Evolutionary conservation across 2,329 filamentous ascomycete genomes (phyloP).

Genomic region (Drechslerella dactyloides): DNA sequence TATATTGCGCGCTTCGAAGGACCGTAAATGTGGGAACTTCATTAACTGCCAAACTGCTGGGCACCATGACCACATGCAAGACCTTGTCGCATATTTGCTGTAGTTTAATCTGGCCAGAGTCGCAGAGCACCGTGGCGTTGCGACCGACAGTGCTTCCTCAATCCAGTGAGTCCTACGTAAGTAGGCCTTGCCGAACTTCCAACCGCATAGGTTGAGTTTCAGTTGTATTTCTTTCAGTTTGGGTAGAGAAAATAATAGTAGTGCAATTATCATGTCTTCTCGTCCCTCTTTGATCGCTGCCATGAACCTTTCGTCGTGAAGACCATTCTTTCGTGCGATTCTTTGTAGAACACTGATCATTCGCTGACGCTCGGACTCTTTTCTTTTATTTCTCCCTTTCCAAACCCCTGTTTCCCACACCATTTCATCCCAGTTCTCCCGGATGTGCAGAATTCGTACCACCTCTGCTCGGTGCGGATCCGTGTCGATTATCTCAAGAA

Average conservation of each 20-base stretch:
- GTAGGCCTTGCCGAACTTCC: background rate
- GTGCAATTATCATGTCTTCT: conserved; percentile 30
- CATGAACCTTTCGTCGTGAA: conserved; percentile 21
- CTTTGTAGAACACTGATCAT: conserved; percentile 13
- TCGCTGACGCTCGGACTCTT: conserved; percentile 20
- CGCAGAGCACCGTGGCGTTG: conserved; percentile 12
- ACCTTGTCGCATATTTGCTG: conserved; percentile 9
- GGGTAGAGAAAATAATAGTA: conserved; percentile 29
- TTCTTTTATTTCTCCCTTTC: conserved; percentile 14
- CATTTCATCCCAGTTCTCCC: conserved; percentile 15
- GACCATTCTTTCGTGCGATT: conserved; percentile 7
- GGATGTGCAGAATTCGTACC: conserved; percentile 10
- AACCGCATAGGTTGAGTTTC: conserved; percentile 15
- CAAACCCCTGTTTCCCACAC: conserved; percentile 16
- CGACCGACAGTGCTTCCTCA: conserved; percentile 20
- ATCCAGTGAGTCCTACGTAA: conserved; percentile 7
- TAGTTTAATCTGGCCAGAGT: conserved; percentile 22
- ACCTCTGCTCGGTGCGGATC: conserved; percentile 18
- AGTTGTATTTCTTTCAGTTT: conserved; percentile 26
- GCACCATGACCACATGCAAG: conserved; percentile 18
- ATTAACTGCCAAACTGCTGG: conserved; percentile 16
- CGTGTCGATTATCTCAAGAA: conserved; percentile 29
- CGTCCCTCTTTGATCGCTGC: conserved; percentile 19
- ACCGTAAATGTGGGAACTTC: conserved; percentile 23
- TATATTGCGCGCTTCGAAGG: conserved; percentile 14